Conservation (phyloP, 345 rosid genomes). For the Lagerstroemia speciosa region DNA sequence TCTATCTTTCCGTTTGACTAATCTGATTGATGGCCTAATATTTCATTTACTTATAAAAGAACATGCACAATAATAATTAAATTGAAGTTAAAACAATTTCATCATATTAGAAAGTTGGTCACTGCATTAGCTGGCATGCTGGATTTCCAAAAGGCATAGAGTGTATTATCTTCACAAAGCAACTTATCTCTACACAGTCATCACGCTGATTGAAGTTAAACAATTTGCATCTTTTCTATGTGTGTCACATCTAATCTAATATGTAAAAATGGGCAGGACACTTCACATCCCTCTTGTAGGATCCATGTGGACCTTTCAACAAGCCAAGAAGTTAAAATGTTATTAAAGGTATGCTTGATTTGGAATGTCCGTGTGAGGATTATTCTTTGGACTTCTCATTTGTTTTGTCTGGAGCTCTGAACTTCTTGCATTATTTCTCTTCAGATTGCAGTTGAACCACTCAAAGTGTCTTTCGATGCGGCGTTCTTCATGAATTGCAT, state of each 20-base stretch:
- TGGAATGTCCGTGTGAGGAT: background rate
- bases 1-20: background rate
- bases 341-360: slow-evolving; percentile 41
- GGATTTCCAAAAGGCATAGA: background rate
- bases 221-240: background rate
- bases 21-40: background rate
- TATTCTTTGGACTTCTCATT: background rate
- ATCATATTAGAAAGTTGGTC: background rate
- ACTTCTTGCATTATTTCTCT: slow-evolving; percentile 10
- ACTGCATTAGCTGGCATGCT: background rate
- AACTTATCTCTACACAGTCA: background rate
- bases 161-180: background rate
- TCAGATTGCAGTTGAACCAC: slow-evolving; percentile 59
- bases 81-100: background rate
- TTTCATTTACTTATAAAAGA: background rate
- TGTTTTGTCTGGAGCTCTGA: slow-evolving; percentile 5
- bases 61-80: background rate
- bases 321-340: slow-evolving; percentile 42
- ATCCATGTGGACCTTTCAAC: slow-evolving; percentile 46
- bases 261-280: slow-evolving; percentile 23
- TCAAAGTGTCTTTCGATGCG: slow-evolving; percentile 47
- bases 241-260: background rate
- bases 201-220: background rate
- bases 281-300: slow-evolving; percentile 34
- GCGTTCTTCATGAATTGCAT: slow-evolving; percentile 33